Evolutionary conservation across 805 yeast genomes (phyloP).

Genomic region (Metschnikowia shivogae): DNA sequence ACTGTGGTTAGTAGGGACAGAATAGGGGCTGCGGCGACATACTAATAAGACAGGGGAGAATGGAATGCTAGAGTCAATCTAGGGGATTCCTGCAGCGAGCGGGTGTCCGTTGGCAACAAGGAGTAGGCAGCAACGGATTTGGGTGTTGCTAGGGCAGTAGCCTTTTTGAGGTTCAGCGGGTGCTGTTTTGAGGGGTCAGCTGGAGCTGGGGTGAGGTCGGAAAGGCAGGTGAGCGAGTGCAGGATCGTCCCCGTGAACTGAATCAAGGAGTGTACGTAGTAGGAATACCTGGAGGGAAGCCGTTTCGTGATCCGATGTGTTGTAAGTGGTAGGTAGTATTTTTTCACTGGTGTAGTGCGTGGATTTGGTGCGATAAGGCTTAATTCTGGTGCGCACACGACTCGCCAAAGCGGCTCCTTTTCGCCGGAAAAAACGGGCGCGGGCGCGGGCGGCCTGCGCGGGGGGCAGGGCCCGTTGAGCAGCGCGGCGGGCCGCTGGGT

Average conservation of each 20-base stretch:
- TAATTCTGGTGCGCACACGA: constrained; percentile 5
- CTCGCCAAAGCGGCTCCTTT: too few relatives aligned
- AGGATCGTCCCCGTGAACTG: constrained; percentile 17
- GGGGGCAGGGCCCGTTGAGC: too few relatives aligned
- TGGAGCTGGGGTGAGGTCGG: neutral
- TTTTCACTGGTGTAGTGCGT: constrained; percentile 13
- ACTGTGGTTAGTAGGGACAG: neutral
- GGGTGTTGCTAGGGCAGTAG: too few relatives aligned
- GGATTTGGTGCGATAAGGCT: constrained; percentile 11
- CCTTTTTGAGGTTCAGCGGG: too few relatives aligned
- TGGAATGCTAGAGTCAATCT: constrained; percentile 3
- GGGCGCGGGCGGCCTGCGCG: too few relatives aligned
- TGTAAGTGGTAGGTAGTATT: constrained; percentile 6
- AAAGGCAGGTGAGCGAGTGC: neutral
- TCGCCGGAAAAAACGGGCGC: too few relatives aligned
- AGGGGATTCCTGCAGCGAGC: neutral
- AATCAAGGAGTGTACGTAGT: constrained; percentile 14
- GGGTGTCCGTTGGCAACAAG: neutral
- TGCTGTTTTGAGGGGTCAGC: neutral
- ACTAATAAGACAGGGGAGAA: constrained; percentile 3
- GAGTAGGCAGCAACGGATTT: too few relatives aligned
- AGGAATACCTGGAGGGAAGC: neutral
- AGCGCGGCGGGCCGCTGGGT: too few relatives aligned
- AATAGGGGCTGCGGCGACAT: neutral
- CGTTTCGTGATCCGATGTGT: neutral